Evolutionary conservation across 768 basidiomycete species (phyloP).

Genomic region (Boletus reticulatus): DNA sequence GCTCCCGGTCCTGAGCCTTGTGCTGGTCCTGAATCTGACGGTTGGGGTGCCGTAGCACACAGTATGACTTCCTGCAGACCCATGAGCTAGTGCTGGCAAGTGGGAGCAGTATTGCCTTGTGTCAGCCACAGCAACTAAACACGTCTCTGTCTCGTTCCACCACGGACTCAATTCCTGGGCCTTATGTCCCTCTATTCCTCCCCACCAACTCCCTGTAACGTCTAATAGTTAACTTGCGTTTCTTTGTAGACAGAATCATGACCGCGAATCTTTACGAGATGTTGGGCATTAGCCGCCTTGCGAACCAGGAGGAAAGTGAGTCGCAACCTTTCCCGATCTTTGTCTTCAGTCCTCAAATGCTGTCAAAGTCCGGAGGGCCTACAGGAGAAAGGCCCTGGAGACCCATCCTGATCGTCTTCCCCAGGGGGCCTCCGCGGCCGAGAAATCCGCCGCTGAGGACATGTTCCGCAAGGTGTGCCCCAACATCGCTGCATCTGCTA

Average conservation of each 20-base stretch:
- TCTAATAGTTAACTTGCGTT: background rate
- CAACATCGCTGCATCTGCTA: background rate
- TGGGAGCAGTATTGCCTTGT: background rate
- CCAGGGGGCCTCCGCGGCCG: slow-evolving; percentile 48
- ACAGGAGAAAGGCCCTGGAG: slow-evolving; percentile 65
- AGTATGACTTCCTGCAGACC: slow-evolving; percentile 67
- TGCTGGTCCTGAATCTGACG: slow-evolving; percentile 37
- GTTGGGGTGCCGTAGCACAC: slow-evolving; percentile 53
- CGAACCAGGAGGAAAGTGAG: slow-evolving; percentile 63
- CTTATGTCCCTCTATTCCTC: background rate
- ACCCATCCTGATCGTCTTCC: slow-evolving; percentile 77
- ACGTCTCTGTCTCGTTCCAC: background rate
- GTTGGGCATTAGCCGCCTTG: slow-evolving; percentile 52
- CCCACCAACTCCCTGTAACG: background rate
- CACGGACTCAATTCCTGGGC: background rate
- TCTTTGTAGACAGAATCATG: slow-evolving; percentile 34
- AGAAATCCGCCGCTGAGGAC: slow-evolving; percentile 64
- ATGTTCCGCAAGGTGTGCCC: slow-evolving; percentile 41
- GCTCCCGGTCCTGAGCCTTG: slow-evolving; percentile 53
- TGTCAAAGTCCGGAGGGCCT: slow-evolving; percentile 69
- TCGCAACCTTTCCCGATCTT: slow-evolving; percentile 5
- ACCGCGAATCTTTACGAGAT: slow-evolving; percentile 62
- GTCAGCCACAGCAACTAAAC: slow-evolving; percentile 17
- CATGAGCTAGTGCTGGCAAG: slow-evolving; percentile 29
- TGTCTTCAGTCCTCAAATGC: slow-evolving; percentile 4